A percentile compares a stretch with the other conserved stretches of the same genome.
Evolutionary conservation across 768 basidiomycete genomes (phyloP).

Genomic region (Neoboletus magnificus): DNA sequence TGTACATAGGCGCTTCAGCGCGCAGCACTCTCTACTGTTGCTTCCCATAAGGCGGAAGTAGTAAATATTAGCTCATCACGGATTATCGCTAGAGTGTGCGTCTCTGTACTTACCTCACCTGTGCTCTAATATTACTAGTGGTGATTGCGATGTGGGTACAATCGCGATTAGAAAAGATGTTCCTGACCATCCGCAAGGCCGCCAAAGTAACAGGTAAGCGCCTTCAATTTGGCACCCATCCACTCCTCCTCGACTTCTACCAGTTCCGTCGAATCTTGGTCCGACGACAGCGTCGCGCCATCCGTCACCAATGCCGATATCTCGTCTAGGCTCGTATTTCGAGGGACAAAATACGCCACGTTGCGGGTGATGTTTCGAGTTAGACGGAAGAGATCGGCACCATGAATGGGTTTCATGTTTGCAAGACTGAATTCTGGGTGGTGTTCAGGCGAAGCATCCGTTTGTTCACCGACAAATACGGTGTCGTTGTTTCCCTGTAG

Average conservation of each 20-base stretch:
- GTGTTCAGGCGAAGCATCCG: constrained; percentile 9
- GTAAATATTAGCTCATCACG: neutral
- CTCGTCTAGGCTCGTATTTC: constrained; percentile 74
- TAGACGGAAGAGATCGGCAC: constrained; percentile 75
- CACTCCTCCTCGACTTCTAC: constrained; percentile 96
- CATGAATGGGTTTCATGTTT: constrained; percentile 75
- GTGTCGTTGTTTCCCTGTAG: constrained; percentile 14
- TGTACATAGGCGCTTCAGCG: neutral
- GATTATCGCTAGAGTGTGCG: neutral
- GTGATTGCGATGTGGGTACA: neutral
- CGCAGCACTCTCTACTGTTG: neutral
- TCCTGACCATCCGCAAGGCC: constrained; percentile 73
- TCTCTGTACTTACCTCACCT: neutral
- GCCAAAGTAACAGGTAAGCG: constrained; percentile 92
- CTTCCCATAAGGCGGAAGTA: neutral
- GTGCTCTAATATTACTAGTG: neutral
- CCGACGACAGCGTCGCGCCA: neutral
- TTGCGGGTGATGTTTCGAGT: constrained; percentile 71
- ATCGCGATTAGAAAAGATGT: constrained; percentile 43
- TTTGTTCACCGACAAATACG: neutral
- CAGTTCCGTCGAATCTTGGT: constrained; percentile 40
- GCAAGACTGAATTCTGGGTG: constrained; percentile 66
- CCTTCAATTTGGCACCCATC: constrained; percentile 93
- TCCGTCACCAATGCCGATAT: constrained; percentile 50
- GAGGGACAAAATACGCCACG: constrained; percentile 86